Base-by-base conservation (phyloP, 768 basidiomycete species). In the Russula vinacea region DNA sequence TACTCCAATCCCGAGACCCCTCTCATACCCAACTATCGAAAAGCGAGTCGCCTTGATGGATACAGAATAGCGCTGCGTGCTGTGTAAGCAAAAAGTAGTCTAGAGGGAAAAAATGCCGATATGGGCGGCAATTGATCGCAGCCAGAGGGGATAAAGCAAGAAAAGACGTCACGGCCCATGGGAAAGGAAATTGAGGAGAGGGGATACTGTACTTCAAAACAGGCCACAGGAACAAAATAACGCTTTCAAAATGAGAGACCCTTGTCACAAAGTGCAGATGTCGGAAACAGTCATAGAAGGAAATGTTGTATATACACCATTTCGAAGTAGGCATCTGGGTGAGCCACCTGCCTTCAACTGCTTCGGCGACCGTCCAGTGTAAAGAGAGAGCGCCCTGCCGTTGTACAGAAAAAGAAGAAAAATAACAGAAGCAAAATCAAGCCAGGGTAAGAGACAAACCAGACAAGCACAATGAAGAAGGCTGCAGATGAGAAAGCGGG, bases 51-150 rank as follows among this genome's bases (percentile, higher is more conserved):
- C 5, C 42, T 22, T 45, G 45, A 35, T 10, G 45, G 45, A 39
- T 39, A 39, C 39, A 16, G 14, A 8, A 22, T 47, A 47, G 45
- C n/a, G n/a, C n/a, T 45, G 11, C 44, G 44, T 45, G n/a, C 4
- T 22, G 44, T 45, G n/a, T 45, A 45, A 45, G 45, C 45, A 47
- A 19, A n/a, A 47, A 47, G 45, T 47, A 47, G n/a, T 22, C 7
- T 47, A 22, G 16, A 47, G 22, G 45, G 11, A 47, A 24, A 45
- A 47, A 22, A 11, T 19, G 22, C 45, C 45, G 22, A 4, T 1
- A 3, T 11, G 68, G 84, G 3, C 32, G 26, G 26, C 17, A 32
- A 5, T 19, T 52, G 29, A 52, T 32, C 45, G 10, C 45, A 47
- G 45, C 45, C 45, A 47, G 5, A 4, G 9, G 5, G 2, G 9